Evolutionary conservation across 306 rosid genomes (phyloP).

Genomic region (Trifolium repens): DNA sequence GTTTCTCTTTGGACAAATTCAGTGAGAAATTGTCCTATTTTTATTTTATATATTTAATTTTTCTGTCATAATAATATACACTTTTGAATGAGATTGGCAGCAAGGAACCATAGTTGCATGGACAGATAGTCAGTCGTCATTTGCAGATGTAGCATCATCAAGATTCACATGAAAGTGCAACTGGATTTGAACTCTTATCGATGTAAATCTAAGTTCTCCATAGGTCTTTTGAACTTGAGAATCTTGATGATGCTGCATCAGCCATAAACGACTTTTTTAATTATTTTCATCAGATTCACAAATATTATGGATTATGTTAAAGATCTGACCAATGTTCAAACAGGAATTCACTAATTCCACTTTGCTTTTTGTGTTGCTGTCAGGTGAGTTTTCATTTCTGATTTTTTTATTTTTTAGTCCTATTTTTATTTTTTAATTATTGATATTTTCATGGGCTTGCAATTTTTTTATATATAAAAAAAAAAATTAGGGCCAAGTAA

Average conservation of each 20-base stretch:
- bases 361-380: constrained; percentile 39
- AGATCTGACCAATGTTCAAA: constrained; percentile 37
- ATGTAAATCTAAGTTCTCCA: constrained; percentile 32
- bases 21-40: constrained; percentile 22
- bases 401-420: background rate
- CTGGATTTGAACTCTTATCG: constrained; percentile 22
- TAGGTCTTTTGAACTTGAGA: constrained; percentile 63
- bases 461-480: no score
- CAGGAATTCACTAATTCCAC: constrained; percentile 33
- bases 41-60: background rate
- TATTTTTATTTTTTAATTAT: background rate
- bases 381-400: constrained; percentile 51
- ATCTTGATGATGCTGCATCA: constrained; percentile 99
- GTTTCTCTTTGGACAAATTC: constrained; percentile 19
- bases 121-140: constrained; percentile 66
- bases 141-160: constrained; percentile 96
- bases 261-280: constrained; percentile 67
- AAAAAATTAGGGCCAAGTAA: no score
- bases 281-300: background rate
- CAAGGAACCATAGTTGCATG: constrained; percentile 48
- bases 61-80: background rate
- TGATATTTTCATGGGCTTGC: no score
- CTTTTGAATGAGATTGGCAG: constrained; percentile 32
- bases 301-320: constrained; percentile 7
- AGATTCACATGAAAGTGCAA: constrained; percentile 86